Evolutionary conservation across 139 green algal genomes (phyloP), one percentile per base, ranked within the genome.

Genomic region (Asterochloris erici): DNA sequence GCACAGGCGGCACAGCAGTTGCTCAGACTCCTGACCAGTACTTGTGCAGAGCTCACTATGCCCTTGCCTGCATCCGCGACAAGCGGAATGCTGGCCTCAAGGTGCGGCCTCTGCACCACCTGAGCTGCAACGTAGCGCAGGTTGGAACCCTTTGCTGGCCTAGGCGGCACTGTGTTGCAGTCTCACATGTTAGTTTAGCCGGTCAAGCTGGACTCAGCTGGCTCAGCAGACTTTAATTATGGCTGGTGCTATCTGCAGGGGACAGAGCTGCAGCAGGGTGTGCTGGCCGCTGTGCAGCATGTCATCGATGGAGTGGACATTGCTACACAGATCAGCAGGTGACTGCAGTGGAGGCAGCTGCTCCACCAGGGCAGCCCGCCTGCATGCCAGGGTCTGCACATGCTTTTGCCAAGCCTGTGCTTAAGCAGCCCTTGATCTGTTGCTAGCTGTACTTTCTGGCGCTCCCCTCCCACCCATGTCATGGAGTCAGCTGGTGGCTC

Each of bases 31-130:
- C 47, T 10, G 74, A 85, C 24, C 81, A 85, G 74, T 81, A 66
- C 63, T 13, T 69, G 60, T 85, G 81, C 26, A 29, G 81, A 13
- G 81, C 81, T 15, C 63, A 85, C 73, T 81, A 28, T 38, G 62
- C 73, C 26, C 79, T 68, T 24, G 79, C 38, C 14, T 60, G 74
- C 38, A 66, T 84, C 9, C 24, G 47, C 10, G 78, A 68, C 62
- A 38, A 38, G 29, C 29, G 27, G 21, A 64, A 68, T 11, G 13
- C 19, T 28, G 47, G 16, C 21, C 62, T 75, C 23, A 84, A 84
- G 79, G 79, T 78, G 21, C 60, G 38, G 38, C 38, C 4, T 23
- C 62, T 26, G 47, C 77, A 60, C 10, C 19, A 47, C n/a, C 23
- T 28, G 17, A 17, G 14, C 9, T 80, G 19, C 75, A 54, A 54